Conservation (phyloP, 2,329 filamentous ascomycete species). For the Talaromyces sp. region DNA sequence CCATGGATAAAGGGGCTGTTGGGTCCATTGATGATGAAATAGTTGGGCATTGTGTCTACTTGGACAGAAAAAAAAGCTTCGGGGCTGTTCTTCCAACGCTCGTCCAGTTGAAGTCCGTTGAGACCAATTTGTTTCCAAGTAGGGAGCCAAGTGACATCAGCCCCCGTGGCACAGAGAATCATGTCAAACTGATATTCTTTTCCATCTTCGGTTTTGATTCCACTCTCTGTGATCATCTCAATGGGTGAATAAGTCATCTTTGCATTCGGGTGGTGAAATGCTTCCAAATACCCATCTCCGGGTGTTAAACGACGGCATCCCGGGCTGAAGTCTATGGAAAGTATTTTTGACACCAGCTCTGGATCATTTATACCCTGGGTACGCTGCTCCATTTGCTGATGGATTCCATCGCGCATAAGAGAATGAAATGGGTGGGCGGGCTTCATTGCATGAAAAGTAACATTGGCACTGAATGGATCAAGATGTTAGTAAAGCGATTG, state of each 20-base stretch:
- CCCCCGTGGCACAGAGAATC: conserved; percentile 46
- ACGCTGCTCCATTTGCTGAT: not conserved
- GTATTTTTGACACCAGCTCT: too few relatives aligned
- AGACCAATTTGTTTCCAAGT: conserved; percentile 38
- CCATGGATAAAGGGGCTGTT: not conserved
- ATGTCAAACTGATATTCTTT: conserved; percentile 29
- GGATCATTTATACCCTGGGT: too few relatives aligned
- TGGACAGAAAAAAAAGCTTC: conserved; percentile 27
- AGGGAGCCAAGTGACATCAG: conserved; percentile 43
- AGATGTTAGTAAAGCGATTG: not conserved
- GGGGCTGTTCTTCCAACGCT: conserved; percentile 25
- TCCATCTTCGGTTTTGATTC: conserved; percentile 23
- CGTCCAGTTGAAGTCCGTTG: conserved; percentile 20
- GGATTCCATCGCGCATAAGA: too few relatives aligned
- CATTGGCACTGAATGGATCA: too few relatives aligned
- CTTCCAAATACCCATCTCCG: conserved; percentile 8
- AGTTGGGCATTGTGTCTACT: conserved; percentile 27
- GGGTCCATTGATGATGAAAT: conserved; percentile 23
- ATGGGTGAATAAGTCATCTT: conserved; percentile 23
- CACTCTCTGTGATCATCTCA: conserved; percentile 22
- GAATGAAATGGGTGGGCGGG: too few relatives aligned
- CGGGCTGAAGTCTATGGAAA: too few relatives aligned
- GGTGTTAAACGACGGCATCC: conserved; percentile 8
- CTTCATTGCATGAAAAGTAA: too few relatives aligned
- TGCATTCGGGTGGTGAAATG: conserved; percentile 24